Conservation (phyloP, 140 eudicot genomes). For the Ambrosia hybrid region DNA sequence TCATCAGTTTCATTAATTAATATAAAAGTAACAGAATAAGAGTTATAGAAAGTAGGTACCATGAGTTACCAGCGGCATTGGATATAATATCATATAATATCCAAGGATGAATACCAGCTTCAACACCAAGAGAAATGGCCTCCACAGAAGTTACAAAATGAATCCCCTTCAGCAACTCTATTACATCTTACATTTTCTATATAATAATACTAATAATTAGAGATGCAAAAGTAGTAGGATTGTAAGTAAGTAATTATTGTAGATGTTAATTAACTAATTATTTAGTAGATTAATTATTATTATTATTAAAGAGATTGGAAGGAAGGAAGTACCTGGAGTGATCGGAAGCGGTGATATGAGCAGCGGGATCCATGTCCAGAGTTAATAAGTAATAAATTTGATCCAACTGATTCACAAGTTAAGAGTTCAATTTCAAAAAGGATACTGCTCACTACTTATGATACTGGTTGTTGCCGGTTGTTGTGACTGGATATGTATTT, state of each 20-base stretch:
- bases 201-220: too few relatives aligned
- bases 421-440: too few relatives aligned
- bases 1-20: too few relatives aligned
- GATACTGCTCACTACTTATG: too few relatives aligned
- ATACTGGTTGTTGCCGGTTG: too few relatives aligned
- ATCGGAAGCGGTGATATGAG: constrained; percentile 19
- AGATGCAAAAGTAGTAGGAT: too few relatives aligned
- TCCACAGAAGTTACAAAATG: constrained; percentile 91
- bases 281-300: too few relatives aligned
- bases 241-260: too few relatives aligned
- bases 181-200: constrained; percentile 25
- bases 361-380: constrained; percentile 19
- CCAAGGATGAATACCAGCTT: constrained; percentile 96
- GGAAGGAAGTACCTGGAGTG: constrained; percentile 29
- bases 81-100: constrained; percentile 86
- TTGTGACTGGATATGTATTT: too few relatives aligned
- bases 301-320: too few relatives aligned
- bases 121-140: constrained; percentile 90
- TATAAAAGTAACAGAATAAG: too few relatives aligned
- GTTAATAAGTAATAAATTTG: background rate
- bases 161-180: constrained; percentile 85
- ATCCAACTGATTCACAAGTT: background rate
- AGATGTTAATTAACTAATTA: too few relatives aligned
- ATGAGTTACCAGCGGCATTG: constrained; percentile 96
- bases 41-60: constrained; percentile 33